A percentile compares a stretch with the other conserved stretches of the same genome.
These are phyloP conservation scores for Hemileia vastatrix DNA, from an alignment of 1,284 basidiomycete genomes.

Conservation along the genomic window DNA sequence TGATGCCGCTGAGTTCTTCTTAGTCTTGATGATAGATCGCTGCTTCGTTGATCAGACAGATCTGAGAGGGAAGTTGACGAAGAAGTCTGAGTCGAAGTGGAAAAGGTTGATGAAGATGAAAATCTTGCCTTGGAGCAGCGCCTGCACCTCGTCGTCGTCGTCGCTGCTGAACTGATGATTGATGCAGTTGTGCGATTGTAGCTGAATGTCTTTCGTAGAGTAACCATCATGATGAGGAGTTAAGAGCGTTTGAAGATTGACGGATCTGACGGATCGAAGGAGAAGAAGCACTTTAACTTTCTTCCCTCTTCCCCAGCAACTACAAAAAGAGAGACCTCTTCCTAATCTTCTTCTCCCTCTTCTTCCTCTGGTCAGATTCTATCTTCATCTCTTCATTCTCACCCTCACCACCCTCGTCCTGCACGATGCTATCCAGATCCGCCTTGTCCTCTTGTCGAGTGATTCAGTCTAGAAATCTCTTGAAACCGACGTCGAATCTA, in stretches of 20 bases:
- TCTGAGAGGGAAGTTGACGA: too few species aligned
- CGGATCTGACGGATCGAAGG: background rate
- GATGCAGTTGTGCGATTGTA: conserved; percentile 59
- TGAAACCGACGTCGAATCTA: too few species aligned
- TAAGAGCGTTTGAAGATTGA: background rate
- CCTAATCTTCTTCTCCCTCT: conserved; percentile 43
- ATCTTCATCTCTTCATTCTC: conserved; percentile 37
- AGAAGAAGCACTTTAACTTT: conserved; percentile 30
- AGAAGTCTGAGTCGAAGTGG: too few species aligned
- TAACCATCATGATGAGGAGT: conserved; percentile 1
- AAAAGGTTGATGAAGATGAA: too few species aligned
- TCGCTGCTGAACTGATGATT: conserved; percentile 62
- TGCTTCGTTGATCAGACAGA: too few species aligned
- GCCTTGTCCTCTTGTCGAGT: too few species aligned
- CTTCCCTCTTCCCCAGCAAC: conserved; percentile 28
- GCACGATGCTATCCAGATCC: too few species aligned
- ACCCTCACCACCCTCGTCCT: conserved; percentile 50
- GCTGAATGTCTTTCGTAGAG: conserved; percentile 49
- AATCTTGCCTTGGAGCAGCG: conserved; percentile 8
- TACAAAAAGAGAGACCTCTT: too few species aligned
- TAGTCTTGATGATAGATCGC: too few species aligned
- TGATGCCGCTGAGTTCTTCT: too few species aligned
- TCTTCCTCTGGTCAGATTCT: background rate
- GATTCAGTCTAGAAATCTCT: too few species aligned
- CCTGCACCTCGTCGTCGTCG: conserved; percentile 52